Evolutionary conservation across 164 flowering plant species (phyloP), one percentile per base, ranked within the genome.

Genomic region (Piper betle): DNA sequence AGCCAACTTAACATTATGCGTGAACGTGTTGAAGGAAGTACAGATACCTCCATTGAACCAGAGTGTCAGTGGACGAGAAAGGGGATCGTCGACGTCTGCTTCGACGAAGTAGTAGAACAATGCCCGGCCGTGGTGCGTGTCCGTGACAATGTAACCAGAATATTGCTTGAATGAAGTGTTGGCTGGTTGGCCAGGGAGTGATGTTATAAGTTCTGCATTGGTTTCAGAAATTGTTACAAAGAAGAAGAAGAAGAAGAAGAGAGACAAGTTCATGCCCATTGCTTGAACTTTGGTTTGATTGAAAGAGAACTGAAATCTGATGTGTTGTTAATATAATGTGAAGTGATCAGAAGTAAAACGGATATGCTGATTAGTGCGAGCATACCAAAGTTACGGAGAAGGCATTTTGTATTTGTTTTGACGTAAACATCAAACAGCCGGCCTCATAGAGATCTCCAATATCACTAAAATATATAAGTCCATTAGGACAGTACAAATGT

Each of bases 21-120:
- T 43, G 12, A 41, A 41, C 6, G 9, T n/a, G n/a, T n/a, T n/a
- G n/a, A n/a, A n/a, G n/a, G n/a, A n/a, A n/a, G n/a, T 10, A 43
- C 12, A 43, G 3, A 3, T n/a, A 79, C 82, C 80, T 75, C 83
- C 83, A 75, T 77, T 79, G 55, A 77, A 72, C 80, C 83, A 80
- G 71, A 73, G 52, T 16, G 83, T 80, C 37, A 80, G 50, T 11
- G 80, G 83, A 52, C 50, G 74, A 4, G 80, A 72, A 13, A 68
- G 62, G 0, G 77, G 73, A 37, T 75, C 46, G 10, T 70, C 37
- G 25, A 3, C 70, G 4, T 73, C 69, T 0, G 81, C 81, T 74
- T 80, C 79, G 5, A 75, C 76, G 38, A 80, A 80, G 56, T 80
- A 80, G 46, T 80, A 77, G 65, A 80, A 77, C 6, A 80, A 64